Evolutionary conservation across 331 rosid species (phyloP), one percentile per base, ranked within the genome.

Genomic region (Phaseolus coccineus): DNA sequence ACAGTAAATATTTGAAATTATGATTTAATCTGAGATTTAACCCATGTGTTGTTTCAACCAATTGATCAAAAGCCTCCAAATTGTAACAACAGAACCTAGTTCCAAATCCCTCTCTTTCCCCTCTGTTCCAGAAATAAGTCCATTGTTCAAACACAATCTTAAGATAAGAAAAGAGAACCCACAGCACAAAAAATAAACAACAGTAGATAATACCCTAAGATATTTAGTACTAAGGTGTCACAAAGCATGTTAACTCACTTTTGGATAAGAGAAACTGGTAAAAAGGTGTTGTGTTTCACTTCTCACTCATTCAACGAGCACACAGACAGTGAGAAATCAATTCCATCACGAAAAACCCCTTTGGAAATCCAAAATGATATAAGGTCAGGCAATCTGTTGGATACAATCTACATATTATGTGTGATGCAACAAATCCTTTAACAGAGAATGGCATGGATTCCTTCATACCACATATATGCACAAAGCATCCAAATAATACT

Each of bases 1-100:
- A 40, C 48, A 7, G 51, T 64, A 25, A 44, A 57, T 25, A 25
- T 39, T 74, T 47, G 55, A 62, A 78, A 44, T 74, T 74, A n/a
- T 57, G 55, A 73, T 77, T 59, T 71, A 28, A 68, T 72, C 52
- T n/a, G 57, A 52, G 65, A 76, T 70, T 71, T 55, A 46, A 76
- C 13, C 27, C 4, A 22, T 74, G 52, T 44, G 2, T 27, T 39
- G 46, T 12, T 24, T 73, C 64, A 67, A 46, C 15, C 53, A 31
- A 51, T 19, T 19, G 22, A 61, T 76, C 73, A 74, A 70, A 82
- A 42, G 76, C 51, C 14, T 52, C 57, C 74, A 42, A 42, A 28
- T 19, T 69, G 69, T 52, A 52, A 74, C 63, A 42, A 68, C 61
- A 50, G 55, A 59, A 77, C 30, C 66, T 73, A 42, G 33, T 72